phyloP scores from a whole-genome alignment of 73 alveolate genomes.

The Durusdinium trenchii region DNA sequence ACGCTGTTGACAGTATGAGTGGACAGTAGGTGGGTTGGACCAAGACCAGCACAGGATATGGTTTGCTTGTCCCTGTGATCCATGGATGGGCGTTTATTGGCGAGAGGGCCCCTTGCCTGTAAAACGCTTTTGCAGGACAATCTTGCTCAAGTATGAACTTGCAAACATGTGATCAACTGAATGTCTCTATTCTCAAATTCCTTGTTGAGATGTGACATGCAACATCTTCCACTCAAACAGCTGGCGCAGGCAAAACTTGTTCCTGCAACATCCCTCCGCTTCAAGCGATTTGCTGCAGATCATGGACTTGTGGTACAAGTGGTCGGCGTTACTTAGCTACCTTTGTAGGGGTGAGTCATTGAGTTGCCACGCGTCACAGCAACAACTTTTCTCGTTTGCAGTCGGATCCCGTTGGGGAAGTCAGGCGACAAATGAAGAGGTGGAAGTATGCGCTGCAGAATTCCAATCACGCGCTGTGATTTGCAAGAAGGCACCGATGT shows the following conservation, averaged over 20 bases:
- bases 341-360: not conserved
- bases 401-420: not conserved
- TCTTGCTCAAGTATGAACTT: too few species aligned
- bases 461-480: not conserved
- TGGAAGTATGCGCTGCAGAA: constrained; percentile 77
- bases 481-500: constrained; percentile 51
- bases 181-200: too few species aligned
- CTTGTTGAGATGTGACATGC: not conserved
- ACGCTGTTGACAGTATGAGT: too few species aligned
- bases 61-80: constrained; percentile 32
- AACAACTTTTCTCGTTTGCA: too few species aligned
- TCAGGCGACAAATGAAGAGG: constrained; percentile 21
- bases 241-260: constrained; percentile 42
- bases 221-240: not conserved
- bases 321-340: constrained; percentile 31
- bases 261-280: constrained; percentile 63
- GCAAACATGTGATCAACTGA: not conserved
- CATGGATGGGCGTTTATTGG: constrained; percentile 74
- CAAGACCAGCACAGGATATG: constrained; percentile 51
- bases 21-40: too few species aligned
- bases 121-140: not conserved
- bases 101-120: constrained; percentile 32
- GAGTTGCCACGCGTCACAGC: not conserved
- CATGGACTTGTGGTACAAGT: constrained; percentile 1
- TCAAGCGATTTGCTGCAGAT: not conserved